These are phyloP conservation scores for Butyriboletus appendiculatus DNA, from an alignment of 1,284 basidiomycete genomes.

Conservation along the genomic window DNA sequence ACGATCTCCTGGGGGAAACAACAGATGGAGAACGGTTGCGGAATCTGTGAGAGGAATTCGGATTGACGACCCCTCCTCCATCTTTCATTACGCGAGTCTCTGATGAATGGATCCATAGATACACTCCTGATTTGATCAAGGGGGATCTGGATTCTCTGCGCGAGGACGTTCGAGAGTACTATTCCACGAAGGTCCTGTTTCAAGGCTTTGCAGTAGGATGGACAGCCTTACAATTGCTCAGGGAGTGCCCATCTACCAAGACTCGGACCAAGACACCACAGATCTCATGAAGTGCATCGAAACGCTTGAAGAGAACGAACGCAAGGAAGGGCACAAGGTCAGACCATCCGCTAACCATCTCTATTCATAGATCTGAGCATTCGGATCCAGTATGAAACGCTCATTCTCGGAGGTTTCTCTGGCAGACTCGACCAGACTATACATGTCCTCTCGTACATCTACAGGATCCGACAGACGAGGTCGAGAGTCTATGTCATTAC, in stretches of 20 bases:
- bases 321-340: constrained; percentile 40
- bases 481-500: constrained; percentile 75
- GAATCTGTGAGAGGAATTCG: constrained; percentile 27
- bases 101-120: constrained; percentile 42
- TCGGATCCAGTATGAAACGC: constrained; percentile 53
- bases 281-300: constrained; percentile 93
- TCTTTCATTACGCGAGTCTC: not conserved
- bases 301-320: constrained; percentile 59
- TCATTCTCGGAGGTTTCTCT: constrained; percentile 87
- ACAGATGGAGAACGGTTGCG: constrained; percentile 24
- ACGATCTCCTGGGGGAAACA: constrained; percentile 53
- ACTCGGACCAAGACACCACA: constrained; percentile 81
- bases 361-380: not conserved
- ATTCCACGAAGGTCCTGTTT: constrained; percentile 53
- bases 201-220: not conserved
- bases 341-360: not conserved
- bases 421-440: constrained; percentile 95
- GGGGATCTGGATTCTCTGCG: constrained; percentile 93
- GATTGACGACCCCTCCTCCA: not conserved
- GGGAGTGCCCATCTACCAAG: constrained; percentile 70
- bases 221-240: constrained; percentile 30
- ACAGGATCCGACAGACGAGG: constrained; percentile 73
- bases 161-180: constrained; percentile 72
- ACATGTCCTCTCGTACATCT: constrained; percentile 84
- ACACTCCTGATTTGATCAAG: constrained; percentile 84